phyloP scores from a whole-genome alignment of 2,329 filamentous ascomycete genomes.

The Hypoxylon sp. region DNA sequence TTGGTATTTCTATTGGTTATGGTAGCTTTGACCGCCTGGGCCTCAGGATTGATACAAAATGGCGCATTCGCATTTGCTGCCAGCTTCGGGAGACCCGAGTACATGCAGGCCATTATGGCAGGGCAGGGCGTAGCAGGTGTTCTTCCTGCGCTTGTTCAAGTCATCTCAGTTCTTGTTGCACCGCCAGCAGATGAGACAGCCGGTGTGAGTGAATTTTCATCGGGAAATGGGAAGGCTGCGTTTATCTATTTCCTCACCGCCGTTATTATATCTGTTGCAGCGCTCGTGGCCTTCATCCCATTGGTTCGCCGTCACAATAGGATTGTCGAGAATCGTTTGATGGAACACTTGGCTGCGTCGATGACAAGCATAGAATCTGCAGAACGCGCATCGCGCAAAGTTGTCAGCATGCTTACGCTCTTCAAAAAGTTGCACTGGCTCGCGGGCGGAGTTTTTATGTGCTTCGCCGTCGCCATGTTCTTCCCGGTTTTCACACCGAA shows the following conservation, averaged over 20 bases:
- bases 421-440: conserved; percentile 85
- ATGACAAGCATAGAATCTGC: conserved; percentile 65
- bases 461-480: conserved; percentile 90
- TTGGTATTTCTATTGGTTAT: conserved; percentile 85
- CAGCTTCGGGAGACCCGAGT: conserved; percentile 86
- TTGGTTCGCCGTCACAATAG: conserved; percentile 73
- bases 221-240: conserved; percentile 72
- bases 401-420: conserved; percentile 71
- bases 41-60: conserved; percentile 90
- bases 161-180: conserved; percentile 81
- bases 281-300: conserved; percentile 80
- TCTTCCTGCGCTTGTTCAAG: conserved; percentile 84
- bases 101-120: conserved; percentile 96
- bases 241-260: conserved; percentile 94
- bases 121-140: conserved; percentile 95
- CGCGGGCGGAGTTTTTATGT: conserved; percentile 80
- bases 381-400: conserved; percentile 64
- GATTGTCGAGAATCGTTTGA: conserved; percentile 64
- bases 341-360: conserved; percentile 63
- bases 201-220: conserved; percentile 44
- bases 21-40: conserved; percentile 83
- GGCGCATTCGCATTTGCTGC: conserved; percentile 93
- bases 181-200: conserved; percentile 55
- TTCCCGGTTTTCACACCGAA: conserved; percentile 91
- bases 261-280: conserved; percentile 77